Base-by-base conservation (phyloP, 345 rosid species). In the Bretschneidera sinensis region DNA sequence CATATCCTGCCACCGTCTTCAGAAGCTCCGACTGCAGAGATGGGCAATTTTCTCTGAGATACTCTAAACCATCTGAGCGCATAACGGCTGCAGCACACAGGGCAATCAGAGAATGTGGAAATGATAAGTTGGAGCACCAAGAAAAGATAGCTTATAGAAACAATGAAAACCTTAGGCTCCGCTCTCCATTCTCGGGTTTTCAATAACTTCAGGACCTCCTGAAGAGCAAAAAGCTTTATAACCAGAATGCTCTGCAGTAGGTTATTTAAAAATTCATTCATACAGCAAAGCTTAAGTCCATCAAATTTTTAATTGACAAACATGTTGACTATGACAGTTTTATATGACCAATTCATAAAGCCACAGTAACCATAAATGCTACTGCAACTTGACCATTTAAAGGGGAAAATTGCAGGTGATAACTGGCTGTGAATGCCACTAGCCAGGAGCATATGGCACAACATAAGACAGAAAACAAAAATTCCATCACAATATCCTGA, bases 1-100 rank as follows among this genome's bases (percentile, higher is more conserved):
- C 90, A 5, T 86, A 87, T 60, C 95, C 90, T 22, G 90, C 95
- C 43, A 87, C 83, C 11, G 83, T 84, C 72, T 82, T 84, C 33
- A 87, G 75, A 35, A 87, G 79, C 75, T 87, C 95, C 1, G 95
- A 82, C 63, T 82, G 95, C 73, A 87, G 79, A 2, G 71, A 48
- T 0, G 88, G 85, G 54, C 88, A 87, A 57, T 80, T 79, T 72
- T 84, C 90, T 58, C 73, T 82, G 39, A 87, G 81, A 73, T 82
- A 76, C 48, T 79, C 88, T 56, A 84, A 87, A 67, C 90, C 90
- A 53, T 84, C 90, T 6, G 95, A 79, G 43, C 70, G 74, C 86
- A 87, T 81, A 16, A 87, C 90, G 71, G 90, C 95, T 84, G 73
- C 81, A 73, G 57, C 59, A 45, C n/a, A n/a, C 22, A 23, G 23